A percentile compares a stretch with the other conserved stretches of the same genome.
Evolutionary conservation across 148 eudicot species (phyloP).

Genomic region (Persicaria tinctoria): DNA sequence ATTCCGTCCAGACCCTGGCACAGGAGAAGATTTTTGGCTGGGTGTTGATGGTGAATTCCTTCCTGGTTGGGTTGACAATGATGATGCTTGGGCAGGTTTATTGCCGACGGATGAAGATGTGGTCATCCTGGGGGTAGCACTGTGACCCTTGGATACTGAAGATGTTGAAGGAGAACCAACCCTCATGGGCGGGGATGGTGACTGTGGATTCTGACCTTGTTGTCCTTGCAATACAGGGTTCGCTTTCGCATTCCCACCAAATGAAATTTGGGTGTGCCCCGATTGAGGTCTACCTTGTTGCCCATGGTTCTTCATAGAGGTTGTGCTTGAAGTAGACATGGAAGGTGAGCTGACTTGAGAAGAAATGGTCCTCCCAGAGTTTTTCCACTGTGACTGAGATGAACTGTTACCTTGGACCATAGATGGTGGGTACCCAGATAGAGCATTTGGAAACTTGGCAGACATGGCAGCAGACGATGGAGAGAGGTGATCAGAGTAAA

Average conservation of each 20-base stretch:
- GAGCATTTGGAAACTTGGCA: slow-evolving; percentile 47
- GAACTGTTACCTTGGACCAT: slow-evolving; percentile 49
- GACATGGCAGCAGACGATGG: slow-evolving; percentile 43
- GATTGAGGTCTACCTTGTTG: slow-evolving; percentile 26
- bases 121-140: slow-evolving; percentile 73
- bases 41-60: slow-evolving; percentile 37
- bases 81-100: slow-evolving; percentile 45
- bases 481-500: slow-evolving; percentile 47
- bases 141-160: slow-evolving; percentile 65
- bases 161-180: slow-evolving; percentile 85
- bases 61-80: slow-evolving; percentile 53
- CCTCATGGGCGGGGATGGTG: slow-evolving; percentile 60
- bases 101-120: slow-evolving; percentile 39
- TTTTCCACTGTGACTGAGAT: slow-evolving; percentile 76
- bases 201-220: slow-evolving; percentile 35
- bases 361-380: slow-evolving; percentile 35
- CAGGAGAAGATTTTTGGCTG: slow-evolving; percentile 48
- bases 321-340: slow-evolving; percentile 29
- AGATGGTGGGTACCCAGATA: slow-evolving; percentile 46
- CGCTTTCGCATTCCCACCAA: slow-evolving; percentile 54
- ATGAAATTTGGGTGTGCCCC: slow-evolving; percentile 74
- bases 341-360: slow-evolving; percentile 52
- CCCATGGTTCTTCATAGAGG: slow-evolving; percentile 42
- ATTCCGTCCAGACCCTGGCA: slow-evolving; percentile 23
- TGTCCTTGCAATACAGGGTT: slow-evolving; percentile 50